Conservation (phyloP, 2,329 filamentous ascomycete species). For the Myriosclerotinia scirpicola region DNA sequence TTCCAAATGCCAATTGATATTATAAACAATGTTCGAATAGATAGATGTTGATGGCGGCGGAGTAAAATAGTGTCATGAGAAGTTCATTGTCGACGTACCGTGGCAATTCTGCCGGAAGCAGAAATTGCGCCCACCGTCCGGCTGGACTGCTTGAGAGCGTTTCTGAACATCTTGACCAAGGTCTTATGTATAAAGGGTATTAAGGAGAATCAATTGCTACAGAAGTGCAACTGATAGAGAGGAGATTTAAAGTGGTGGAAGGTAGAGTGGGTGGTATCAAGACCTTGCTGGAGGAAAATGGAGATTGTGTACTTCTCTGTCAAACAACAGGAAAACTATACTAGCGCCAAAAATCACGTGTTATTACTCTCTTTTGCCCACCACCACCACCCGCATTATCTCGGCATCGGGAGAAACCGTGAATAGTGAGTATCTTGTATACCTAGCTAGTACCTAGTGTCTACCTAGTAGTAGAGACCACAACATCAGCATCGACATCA, state of each 20-base stretch:
- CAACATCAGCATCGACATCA: not conserved
- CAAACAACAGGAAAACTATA: constrained; percentile 23
- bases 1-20: constrained; percentile 41
- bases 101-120: constrained; percentile 86
- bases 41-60: constrained; percentile 42
- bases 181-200: constrained; percentile 51
- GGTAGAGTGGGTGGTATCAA: constrained; percentile 37
- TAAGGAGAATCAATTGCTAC: constrained; percentile 62
- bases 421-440: not conserved
- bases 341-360: constrained; percentile 23
- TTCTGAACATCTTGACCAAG: constrained; percentile 86
- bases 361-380: not conserved
- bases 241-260: constrained; percentile 51
- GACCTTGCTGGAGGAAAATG: constrained; percentile 32
- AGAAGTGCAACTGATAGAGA: constrained; percentile 65
- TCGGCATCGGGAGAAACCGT: constrained; percentile 24
- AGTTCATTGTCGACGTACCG: constrained; percentile 72
- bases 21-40: constrained; percentile 44
- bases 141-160: constrained; percentile 94
- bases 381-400: constrained; percentile 11
- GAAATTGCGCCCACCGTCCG: constrained; percentile 92
- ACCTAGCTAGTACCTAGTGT: too few species aligned
- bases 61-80: constrained; percentile 40
- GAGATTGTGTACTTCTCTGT: constrained; percentile 19
- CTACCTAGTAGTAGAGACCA: too few species aligned